A percentile compares a stretch with the other conserved stretches of the same genome.
Conservation (phyloP, 2,329 filamentous ascomycete genomes). For the Colletotrichum agaves region DNA sequence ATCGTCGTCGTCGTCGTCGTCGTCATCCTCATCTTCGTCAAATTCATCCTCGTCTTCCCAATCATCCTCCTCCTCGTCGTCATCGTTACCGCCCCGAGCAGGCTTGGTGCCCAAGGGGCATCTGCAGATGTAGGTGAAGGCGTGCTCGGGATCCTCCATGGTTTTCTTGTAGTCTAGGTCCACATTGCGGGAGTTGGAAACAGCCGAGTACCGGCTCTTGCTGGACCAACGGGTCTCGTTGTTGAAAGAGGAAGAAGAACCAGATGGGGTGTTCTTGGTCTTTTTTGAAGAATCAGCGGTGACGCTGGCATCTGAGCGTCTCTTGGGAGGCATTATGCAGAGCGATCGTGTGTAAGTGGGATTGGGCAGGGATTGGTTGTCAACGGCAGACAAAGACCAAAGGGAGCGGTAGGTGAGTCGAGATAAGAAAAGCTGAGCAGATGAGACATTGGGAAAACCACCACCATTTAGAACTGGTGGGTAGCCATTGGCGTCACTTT, state of each 20-base stretch:
- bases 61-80: slow-evolving; percentile 39
- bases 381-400: not conserved
- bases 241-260: not conserved
- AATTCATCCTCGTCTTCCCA: slow-evolving; percentile 31
- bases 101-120: slow-evolving; percentile 40
- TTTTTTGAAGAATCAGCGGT: slow-evolving; percentile 14
- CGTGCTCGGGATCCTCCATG: slow-evolving; percentile 42
- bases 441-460: not conserved
- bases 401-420: too few relatives aligned
- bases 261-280: not conserved
- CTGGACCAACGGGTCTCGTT: slow-evolving; percentile 8
- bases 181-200: slow-evolving; percentile 49
- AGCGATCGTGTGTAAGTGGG: not conserved
- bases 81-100: slow-evolving; percentile 11
- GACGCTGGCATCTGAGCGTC: slow-evolving; percentile 7
- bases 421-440: not conserved
- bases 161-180: slow-evolving; percentile 43
- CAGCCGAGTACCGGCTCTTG: slow-evolving; percentile 45
- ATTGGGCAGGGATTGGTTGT: not conserved
- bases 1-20: slow-evolving; percentile 38
- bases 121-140: slow-evolving; percentile 45
- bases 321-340: slow-evolving; percentile 17
- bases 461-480: too few relatives aligned
- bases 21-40: slow-evolving; percentile 35
- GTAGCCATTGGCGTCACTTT: not conserved